phyloP scores from a whole-genome alignment of 805 yeast species.

The Pichia eremophila region DNA sequence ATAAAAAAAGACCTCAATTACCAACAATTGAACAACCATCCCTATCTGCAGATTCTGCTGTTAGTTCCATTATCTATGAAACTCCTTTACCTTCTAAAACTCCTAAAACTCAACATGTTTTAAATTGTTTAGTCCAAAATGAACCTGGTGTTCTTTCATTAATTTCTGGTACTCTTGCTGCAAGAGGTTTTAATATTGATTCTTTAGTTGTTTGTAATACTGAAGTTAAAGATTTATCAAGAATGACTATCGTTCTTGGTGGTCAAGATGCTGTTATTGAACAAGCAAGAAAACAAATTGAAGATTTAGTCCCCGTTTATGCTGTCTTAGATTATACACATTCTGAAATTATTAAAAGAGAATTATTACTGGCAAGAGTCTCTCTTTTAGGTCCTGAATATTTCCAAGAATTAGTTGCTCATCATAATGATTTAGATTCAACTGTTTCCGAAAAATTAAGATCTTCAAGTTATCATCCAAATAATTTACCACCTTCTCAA shows the following conservation, averaged over 20 bases:
- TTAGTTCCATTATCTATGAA: constrained; percentile 88
- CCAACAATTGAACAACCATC: constrained; percentile 90
- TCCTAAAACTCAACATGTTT: constrained; percentile 75
- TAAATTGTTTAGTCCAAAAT: constrained; percentile 95
- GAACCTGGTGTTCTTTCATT: constrained; percentile 96
- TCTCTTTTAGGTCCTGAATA: constrained; percentile 96
- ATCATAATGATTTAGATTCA: constrained; percentile 50
- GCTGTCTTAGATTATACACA: constrained; percentile 93
- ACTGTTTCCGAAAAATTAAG: constrained; percentile 33
- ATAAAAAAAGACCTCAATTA: constrained; percentile 77
- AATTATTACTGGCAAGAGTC: constrained; percentile 82
- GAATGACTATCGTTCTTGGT: constrained; percentile 92
- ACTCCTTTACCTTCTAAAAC: constrained; percentile 59
- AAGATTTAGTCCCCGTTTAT: constrained; percentile 95
- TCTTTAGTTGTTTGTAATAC: constrained; percentile 95
- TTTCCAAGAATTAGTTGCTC: constrained; percentile 87
- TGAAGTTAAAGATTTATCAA: constrained; percentile 86
- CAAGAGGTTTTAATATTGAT: constrained; percentile 97
- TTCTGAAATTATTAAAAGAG: constrained; percentile 85
- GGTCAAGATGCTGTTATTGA: constrained; percentile 96
- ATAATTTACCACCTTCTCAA: constrained; percentile 80
- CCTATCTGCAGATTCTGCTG: constrained; percentile 96
- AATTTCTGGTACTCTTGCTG: constrained; percentile 92
- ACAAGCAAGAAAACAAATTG: constrained; percentile 96
- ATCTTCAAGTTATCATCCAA: constrained; percentile 66